phyloP scores from a whole-genome alignment of 495 filamentous ascomycete species.

The Xylaria telfairii region DNA sequence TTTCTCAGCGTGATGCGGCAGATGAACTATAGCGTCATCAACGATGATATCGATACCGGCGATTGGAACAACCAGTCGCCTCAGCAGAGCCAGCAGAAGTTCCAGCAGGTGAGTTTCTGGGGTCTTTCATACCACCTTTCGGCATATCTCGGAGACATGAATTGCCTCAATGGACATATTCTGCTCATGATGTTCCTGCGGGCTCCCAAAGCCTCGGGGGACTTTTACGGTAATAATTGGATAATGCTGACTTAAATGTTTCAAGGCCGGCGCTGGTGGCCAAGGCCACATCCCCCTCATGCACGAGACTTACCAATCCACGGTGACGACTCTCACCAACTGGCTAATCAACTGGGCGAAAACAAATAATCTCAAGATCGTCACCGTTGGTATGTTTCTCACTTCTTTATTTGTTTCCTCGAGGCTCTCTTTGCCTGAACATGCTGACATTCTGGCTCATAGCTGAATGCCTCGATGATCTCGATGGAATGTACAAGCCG shows the following conservation, averaged over 20 bases:
- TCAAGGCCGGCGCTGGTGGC: slow-evolving; percentile 48
- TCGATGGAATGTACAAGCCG: slow-evolving; percentile 50
- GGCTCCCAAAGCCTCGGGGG: too few relatives aligned
- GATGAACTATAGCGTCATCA: slow-evolving; percentile 57
- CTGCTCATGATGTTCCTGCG: too few relatives aligned
- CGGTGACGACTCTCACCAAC: slow-evolving; percentile 54
- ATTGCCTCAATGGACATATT: too few relatives aligned
- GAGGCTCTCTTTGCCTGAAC: neutral
- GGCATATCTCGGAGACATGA: too few relatives aligned
- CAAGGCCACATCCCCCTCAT: slow-evolving; percentile 61
- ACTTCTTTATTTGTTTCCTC: neutral
- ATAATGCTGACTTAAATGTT: too few relatives aligned
- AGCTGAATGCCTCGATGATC: slow-evolving; percentile 60
- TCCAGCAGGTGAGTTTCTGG: slow-evolving; percentile 32
- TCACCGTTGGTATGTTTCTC: slow-evolving; percentile 54
- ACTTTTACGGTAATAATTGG: too few relatives aligned
- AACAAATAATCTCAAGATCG: slow-evolving; percentile 55
- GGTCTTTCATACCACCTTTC: too few relatives aligned
- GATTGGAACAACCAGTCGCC: slow-evolving; percentile 60
- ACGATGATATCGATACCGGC: slow-evolving; percentile 58
- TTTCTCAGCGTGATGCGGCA: slow-evolving; percentile 51
- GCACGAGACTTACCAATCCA: slow-evolving; percentile 59
- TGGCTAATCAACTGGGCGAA: slow-evolving; percentile 62
- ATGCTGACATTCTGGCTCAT: slow-evolving; percentile 28
- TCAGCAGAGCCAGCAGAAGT: slow-evolving; percentile 49